Conservation (phyloP, 257 asterid genomes). For the Lavandula angustifolia region DNA sequence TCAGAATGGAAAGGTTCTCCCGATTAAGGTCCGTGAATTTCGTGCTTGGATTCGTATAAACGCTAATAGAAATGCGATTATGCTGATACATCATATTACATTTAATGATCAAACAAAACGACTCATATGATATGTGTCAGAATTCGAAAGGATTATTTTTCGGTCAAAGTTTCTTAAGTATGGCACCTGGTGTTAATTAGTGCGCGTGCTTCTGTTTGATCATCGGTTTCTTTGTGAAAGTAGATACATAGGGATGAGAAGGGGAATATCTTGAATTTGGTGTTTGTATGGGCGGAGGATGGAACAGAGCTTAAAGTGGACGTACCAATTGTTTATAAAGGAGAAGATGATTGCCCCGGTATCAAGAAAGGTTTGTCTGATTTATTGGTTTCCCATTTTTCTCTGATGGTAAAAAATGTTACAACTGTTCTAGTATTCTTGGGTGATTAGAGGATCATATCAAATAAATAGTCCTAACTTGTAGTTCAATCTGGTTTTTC, state of each 20-base stretch:
- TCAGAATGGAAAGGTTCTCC: slow-evolving; percentile 73
- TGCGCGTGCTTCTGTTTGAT: slow-evolving; percentile 15
- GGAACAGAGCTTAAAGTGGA: slow-evolving; percentile 75
- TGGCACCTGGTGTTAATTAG: not conserved
- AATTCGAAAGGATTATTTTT: not conserved
- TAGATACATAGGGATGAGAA: slow-evolving; percentile 76
- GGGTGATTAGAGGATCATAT: slow-evolving; percentile 4
- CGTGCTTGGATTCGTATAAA: not conserved
- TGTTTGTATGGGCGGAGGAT: slow-evolving; percentile 95
- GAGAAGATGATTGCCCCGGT: slow-evolving; percentile 87
- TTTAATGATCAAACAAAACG: not conserved
- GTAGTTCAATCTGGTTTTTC: not conserved
- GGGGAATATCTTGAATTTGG: slow-evolving; percentile 85
- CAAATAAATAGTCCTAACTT: not conserved
- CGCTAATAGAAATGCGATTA: slow-evolving; percentile 2
- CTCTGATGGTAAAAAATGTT: too few relatives aligned
- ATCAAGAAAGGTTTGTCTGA: slow-evolving; percentile 70
- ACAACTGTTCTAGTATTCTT: too few relatives aligned
- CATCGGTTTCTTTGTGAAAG: slow-evolving; percentile 5
- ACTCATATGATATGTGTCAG: not conserved
- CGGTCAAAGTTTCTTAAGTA: not conserved
- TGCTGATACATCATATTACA: not conserved
- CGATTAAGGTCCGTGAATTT: slow-evolving; percentile 65
- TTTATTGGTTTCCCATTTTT: not conserved
- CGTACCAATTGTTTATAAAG: slow-evolving; percentile 78